Evolutionary conservation across 257 asterid genomes (phyloP).

Genomic region (Cynanchum wilfordii): DNA sequence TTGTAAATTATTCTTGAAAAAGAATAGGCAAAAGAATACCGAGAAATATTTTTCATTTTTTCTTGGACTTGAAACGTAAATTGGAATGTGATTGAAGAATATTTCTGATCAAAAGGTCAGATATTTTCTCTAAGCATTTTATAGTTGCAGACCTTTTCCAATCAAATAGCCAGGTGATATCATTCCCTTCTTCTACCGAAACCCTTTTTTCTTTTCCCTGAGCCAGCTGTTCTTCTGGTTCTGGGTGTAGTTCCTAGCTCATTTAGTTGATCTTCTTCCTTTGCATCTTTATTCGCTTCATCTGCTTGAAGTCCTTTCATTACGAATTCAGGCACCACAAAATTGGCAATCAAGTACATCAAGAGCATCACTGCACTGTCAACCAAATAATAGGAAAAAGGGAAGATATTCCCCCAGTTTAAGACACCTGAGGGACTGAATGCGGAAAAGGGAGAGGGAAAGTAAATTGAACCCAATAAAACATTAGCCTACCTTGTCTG

Average conservation of each 20-base stretch:
- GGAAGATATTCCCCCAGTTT: not conserved
- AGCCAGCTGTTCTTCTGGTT: not conserved
- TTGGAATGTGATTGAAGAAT: not conserved
- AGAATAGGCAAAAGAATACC: conserved; percentile 9
- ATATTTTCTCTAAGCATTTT: not conserved
- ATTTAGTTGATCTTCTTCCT: conserved; percentile 12
- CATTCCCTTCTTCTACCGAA: conserved; percentile 5
- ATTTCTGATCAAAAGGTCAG: not conserved
- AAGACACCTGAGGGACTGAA: no score
- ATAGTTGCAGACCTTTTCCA: not conserved
- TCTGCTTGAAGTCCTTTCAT: conserved; percentile 36
- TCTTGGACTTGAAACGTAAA: not conserved
- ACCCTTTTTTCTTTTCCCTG: conserved; percentile 5
- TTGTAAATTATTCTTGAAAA: conserved; percentile 28
- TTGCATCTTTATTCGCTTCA: conserved; percentile 17
- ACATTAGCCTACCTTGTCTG: conserved; percentile 36
- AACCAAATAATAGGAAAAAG: not conserved
- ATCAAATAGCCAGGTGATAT: no score
- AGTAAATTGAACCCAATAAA: not conserved
- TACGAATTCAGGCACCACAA: conserved; percentile 42
- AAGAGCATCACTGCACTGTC: conserved; percentile 47
- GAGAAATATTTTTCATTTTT: not conserved
- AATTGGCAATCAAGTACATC: conserved; percentile 52
- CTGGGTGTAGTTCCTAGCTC: conserved; percentile 6
- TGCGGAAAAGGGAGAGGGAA: not conserved